Base-by-base conservation (phyloP, 2,329 filamentous ascomycete genomes). In the Phialemoniopsis sp. region DNA sequence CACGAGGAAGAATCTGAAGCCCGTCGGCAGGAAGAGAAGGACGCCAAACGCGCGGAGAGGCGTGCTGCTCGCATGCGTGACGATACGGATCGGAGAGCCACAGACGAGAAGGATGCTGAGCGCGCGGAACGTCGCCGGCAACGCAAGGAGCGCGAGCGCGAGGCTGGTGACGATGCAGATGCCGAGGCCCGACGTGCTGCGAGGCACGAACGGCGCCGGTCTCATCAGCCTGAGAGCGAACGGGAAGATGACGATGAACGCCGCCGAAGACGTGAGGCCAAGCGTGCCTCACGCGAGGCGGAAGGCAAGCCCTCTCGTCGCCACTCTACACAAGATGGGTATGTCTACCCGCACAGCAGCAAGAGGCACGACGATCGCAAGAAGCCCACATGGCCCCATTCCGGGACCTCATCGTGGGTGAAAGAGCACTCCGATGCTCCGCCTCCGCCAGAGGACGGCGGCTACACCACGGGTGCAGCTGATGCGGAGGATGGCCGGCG, bases 371-470 rank as follows among this genome's bases (percentile, higher is more conserved):
- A 50, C 42, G 43, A 55, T 29, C 30, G 46, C 48, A 28, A n/a
- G 17, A 60, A 52, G 37, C 46, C 67, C 8, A 64, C 64, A 9
- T 82, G 79, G 79, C 78, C 79, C 14, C 75, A 81, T 53, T 80
- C 74, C 7, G 78, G 79, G 18, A 82, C 78, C 0, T 78, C 75
- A 8, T 82, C 77, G 0, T 83, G 80, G 80, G 78, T 82, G 5
- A 81, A 81, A 56, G 78, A 82, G 12, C 72, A 80, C 48, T 76
- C 73, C 3, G 79, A 81, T 48, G 78, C 77, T 4, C 76, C 76
- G 2, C 76, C 78, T 3, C 78, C 78, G 3, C 76, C 75, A 1
- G 67, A 69, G 0, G 63, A 64, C 30, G 49, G 50, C 33, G 61
- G 58, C 13, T 54, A 54, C 15, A 47, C 49, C 15, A 57, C 53